Evolutionary conservation across 192 early-diverging fungal species (phyloP), one percentile per base, ranked within the genome.

Genomic region (Entrophospora sp.): DNA sequence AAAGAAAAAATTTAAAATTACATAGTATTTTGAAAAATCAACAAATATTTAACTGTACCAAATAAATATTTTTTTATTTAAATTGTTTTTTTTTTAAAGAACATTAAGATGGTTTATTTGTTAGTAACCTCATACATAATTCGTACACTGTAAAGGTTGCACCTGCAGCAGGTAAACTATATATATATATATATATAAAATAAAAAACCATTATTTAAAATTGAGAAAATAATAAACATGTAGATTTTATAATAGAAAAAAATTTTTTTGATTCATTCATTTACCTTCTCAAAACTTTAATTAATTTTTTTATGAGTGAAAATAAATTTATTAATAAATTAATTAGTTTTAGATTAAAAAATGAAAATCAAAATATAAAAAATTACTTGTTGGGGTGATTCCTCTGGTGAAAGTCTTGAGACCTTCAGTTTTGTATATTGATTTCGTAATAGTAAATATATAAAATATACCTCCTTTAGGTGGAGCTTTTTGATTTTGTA

Each of bases 91-190:
- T n/a, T n/a, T n/a, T n/a, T n/a, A n/a, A n/a, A n/a, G n/a, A n/a
- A n/a, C n/a, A n/a, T n/a, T n/a, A n/a, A n/a, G n/a, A n/a, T n/a
- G n/a, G n/a, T n/a, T n/a, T n/a, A n/a, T n/a, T n/a, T n/a, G n/a
- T n/a, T n/a, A 77, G 28, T 4, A 74, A 60, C 30, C 83, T 51
- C 74, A 84, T 82, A 14, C 71, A 71, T 43, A 89, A 69, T 63
- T 91, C 89, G 56, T 91, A 91, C 0, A 87, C 77, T 25, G 84
- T 79, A 73, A 91, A 91, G 2, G 89, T 91, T 18, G 82, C 83
- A 16, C 78, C 89, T 18, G 89, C 89, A n/a, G 89, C 89, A 25
- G 89, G 89, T 35, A 89, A 73, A 59, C 81, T 82, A 60, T 74
- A 72, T 38, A 81, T 63, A 64, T 16, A 66, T 53, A 32, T 28